Evolutionary conservation across 352 stramenopile species (phyloP), one percentile per base, ranked within the genome.

Genomic region (Thraustochytrium sp.): DNA sequence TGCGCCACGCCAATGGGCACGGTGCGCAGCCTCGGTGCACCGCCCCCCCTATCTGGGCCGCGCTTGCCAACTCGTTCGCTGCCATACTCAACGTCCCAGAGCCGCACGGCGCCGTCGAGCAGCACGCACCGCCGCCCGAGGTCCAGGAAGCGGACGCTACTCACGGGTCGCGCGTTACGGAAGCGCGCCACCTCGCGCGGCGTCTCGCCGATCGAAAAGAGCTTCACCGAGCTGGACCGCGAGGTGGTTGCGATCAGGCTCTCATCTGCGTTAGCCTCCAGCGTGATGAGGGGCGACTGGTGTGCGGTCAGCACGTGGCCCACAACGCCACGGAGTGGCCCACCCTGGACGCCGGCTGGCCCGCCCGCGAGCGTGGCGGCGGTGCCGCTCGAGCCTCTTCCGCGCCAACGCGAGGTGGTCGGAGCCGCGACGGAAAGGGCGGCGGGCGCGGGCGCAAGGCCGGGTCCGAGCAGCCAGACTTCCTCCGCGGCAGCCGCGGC

Each of bases 1-100:
- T 80, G 68, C 18, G 68, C 46, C 34, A 80, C 51, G 53, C 53
- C 68, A 46, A 80, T 63, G 23, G 44, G 44, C 2, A 80, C 48
- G 8, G 53, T 64, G 23, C 40, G 38, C 44, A 51, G 13, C 0
- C 23, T 44, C 53, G 59, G 59, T 16, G 59, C 26, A 11, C n/a
- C n/a, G n/a, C n/a, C n/a, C n/a, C n/a, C n/a, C n/a, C n/a, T n/a
- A n/a, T n/a, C n/a, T n/a, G 9, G 8, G 1, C 59, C 59, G 2
- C 16, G 5, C 59, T 46, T 31, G n/a, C 59, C 11, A 44, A 31
- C 21, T 29, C 59, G 59, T 31, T 72, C 59, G 26, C 63, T 23
- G 18, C 68, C 68, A 34, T 44, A 16, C 42, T 80, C 48, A n/a
- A 48, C n/a, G 34, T 80, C 68, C 68, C 42, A 72, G 5, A 80